Conservation (phyloP, 2,329 filamentous ascomycete species). For the Fusarium illudens region DNA sequence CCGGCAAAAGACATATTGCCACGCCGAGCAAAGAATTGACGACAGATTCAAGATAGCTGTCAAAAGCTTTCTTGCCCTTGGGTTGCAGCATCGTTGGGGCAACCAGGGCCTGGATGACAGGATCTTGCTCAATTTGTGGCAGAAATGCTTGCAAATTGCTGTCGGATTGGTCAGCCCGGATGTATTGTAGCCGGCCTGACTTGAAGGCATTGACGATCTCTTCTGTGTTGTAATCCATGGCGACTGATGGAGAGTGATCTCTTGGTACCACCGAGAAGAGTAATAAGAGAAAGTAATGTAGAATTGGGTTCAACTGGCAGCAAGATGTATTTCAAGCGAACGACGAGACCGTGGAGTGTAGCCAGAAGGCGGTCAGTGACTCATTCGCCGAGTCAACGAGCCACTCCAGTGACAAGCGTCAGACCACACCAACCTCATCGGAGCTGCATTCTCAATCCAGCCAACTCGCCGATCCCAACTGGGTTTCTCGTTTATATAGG, state of each 20-base stretch:
- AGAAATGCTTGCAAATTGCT: conserved; percentile 11
- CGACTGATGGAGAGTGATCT: neutral
- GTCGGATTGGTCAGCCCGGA: conserved; percentile 11
- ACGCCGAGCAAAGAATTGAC: conserved; percentile 19
- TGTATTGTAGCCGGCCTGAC: conserved; percentile 20
- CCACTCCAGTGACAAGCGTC: neutral
- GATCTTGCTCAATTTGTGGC: conserved; percentile 15
- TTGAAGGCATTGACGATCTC: conserved; percentile 15
- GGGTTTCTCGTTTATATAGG: neutral
- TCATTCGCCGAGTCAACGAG: neutral
- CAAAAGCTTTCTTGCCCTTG: conserved; percentile 3
- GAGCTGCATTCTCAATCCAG: neutral
- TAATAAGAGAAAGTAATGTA: neutral
- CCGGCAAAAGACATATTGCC: conserved; percentile 9
- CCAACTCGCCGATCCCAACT: neutral
- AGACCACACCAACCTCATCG: neutral
- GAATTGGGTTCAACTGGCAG: neutral
- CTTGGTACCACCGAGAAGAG: accelerated
- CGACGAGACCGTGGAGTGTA: neutral
- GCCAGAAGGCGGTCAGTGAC: neutral
- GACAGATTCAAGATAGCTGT: conserved; percentile 14
- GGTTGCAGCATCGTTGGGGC: conserved; percentile 12
- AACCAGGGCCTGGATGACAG: conserved; percentile 11
- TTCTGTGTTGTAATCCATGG: conserved; percentile 8
- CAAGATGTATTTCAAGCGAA: neutral